phyloP scores from a whole-genome alignment of 1,284 basidiomycete species.

The Leccinum solheimii region DNA sequence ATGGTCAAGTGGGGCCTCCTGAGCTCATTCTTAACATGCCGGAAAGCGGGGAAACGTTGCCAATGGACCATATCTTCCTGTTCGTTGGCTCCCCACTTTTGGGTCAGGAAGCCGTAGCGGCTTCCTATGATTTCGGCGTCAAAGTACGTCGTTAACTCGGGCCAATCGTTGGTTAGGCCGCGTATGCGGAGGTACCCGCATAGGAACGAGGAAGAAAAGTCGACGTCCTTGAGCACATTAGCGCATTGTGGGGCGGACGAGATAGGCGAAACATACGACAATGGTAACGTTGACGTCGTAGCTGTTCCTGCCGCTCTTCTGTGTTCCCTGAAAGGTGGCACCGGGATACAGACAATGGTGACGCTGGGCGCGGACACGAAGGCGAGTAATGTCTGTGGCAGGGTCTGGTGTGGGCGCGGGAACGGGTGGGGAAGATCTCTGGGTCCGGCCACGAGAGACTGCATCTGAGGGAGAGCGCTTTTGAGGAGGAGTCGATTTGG shows the following conservation, averaged over 20 bases:
- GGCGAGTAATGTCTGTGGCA: conserved; percentile 69
- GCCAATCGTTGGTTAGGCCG: conserved; percentile 87
- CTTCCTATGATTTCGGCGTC: conserved; percentile 91
- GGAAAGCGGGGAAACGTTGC: conserved; percentile 89
- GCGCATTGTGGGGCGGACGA: neutral
- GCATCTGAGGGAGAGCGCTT: conserved; percentile 15
- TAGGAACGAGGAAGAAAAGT: conserved; percentile 75
- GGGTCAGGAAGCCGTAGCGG: conserved; percentile 85
- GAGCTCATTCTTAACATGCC: conserved; percentile 72
- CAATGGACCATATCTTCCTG: conserved; percentile 90
- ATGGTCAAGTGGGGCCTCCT: conserved; percentile 75
- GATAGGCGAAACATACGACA: conserved; percentile 53
- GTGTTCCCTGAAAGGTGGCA: conserved; percentile 74
- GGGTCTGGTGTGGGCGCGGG: conserved; percentile 46
- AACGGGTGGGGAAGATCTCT: conserved; percentile 1
- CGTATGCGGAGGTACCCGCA: conserved; percentile 90
- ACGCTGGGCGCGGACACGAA: conserved; percentile 70
- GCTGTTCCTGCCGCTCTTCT: conserved; percentile 80
- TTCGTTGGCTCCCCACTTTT: conserved; percentile 84
- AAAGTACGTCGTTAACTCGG: conserved; percentile 90
- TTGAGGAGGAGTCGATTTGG: conserved; percentile 13
- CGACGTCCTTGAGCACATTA: conserved; percentile 63
- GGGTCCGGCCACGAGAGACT: conserved; percentile 9
- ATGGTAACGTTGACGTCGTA: conserved; percentile 85
- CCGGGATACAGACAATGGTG: conserved; percentile 84